Percentiles rank a stretch among this genome's conserved stretches.
Conservation (phyloP, 495 filamentous ascomycete species). For the Tuber melanosporum region DNA sequence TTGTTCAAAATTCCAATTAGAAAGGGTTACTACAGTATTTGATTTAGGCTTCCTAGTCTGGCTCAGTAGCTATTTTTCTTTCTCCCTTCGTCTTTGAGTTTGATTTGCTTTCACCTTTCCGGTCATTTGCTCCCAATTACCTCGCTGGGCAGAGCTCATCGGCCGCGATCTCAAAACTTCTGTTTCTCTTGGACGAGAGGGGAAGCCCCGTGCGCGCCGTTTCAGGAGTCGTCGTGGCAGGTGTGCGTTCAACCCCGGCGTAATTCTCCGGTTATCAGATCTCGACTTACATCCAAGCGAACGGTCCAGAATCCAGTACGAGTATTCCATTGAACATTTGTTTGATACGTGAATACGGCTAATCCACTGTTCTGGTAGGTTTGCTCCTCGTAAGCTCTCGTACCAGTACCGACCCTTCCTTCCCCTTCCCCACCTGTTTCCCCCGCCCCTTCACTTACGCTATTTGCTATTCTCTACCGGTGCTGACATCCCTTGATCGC, state of each 20-base stretch:
- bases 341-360: conserved; percentile 15
- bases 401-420: conserved; percentile 6
- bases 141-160: conserved; percentile 1
- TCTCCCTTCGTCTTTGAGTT: background rate
- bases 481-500: background rate
- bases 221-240: conserved; percentile 29
- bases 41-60: background rate
- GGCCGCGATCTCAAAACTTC: conserved; percentile 24
- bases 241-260: conserved; percentile 13
- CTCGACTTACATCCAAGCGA: conserved; percentile 20
- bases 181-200: conserved; percentile 21
- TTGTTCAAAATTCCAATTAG: conserved; percentile 2
- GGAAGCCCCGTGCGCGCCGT: conserved; percentile 29
- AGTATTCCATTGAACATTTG: background rate
- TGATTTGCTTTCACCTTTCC: background rate
- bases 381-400: conserved; percentile 12
- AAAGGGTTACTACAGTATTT: background rate
- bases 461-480: conserved; percentile 3
- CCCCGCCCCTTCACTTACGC: conserved; percentile 21
- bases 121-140: background rate
- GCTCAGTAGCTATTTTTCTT: background rate
- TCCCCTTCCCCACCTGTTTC: conserved; percentile 11
- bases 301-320: conserved; percentile 10
- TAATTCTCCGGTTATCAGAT: conserved; percentile 30
- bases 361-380: conserved; percentile 27